Evolutionary conservation across 768 basidiomycete genomes (phyloP).

Genomic region (Rhizopogon salebrosus): DNA sequence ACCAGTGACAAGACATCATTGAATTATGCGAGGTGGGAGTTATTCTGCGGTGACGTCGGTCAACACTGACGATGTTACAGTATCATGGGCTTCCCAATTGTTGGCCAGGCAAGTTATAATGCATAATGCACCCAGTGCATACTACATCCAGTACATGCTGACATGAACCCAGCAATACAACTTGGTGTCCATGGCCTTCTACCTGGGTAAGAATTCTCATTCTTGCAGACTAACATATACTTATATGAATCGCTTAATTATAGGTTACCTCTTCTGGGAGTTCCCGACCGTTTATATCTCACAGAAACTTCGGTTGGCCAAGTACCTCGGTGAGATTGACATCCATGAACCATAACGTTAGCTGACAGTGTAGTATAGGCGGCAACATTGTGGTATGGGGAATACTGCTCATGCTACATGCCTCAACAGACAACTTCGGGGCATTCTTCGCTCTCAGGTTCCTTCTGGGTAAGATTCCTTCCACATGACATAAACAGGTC

Average conservation of each 20-base stretch:
- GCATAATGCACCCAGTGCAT: background rate
- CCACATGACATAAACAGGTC: background rate
- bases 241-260: background rate
- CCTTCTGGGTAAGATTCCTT: constrained; percentile 41
- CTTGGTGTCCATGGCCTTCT: constrained; percentile 59
- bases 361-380: constrained; percentile 25
- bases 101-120: constrained; percentile 40
- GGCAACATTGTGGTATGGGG: constrained; percentile 60
- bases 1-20: constrained; percentile 62
- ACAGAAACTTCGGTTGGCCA: constrained; percentile 54
- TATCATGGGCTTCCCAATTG: constrained; percentile 64
- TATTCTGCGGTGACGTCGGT: background rate
- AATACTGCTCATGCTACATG: constrained; percentile 52
- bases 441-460: constrained; percentile 61
- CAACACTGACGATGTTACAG: constrained; percentile 23
- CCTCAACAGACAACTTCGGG: constrained; percentile 50
- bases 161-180: constrained; percentile 46
- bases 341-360: background rate
- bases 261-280: constrained; percentile 57
- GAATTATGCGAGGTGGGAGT: constrained; percentile 58
- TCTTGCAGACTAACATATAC: background rate
- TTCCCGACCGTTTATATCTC: constrained; percentile 64
- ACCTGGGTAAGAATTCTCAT: constrained; percentile 38
- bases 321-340: constrained; percentile 46
- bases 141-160: constrained; percentile 1